Conservation (phyloP, 202 grass and related monocot species). For the Setaria viridis region DNA sequence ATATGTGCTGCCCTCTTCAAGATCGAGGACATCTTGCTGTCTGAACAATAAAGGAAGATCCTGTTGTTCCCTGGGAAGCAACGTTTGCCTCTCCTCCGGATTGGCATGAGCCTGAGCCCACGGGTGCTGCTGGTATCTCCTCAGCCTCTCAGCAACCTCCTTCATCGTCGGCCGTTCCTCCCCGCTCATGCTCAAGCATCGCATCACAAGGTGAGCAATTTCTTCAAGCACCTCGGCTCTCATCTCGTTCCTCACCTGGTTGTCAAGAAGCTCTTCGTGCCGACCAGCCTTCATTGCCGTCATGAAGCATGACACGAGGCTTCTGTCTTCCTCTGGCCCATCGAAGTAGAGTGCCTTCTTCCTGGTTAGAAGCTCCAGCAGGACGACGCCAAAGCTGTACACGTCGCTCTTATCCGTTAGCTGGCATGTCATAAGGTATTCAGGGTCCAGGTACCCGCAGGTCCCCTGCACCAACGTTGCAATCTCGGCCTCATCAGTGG, state of each 20-base stretch:
- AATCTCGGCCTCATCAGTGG: conserved; percentile 61
- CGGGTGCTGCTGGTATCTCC: conserved; percentile 57
- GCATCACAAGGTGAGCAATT: conserved; percentile 54
- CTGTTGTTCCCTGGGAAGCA: conserved; percentile 41
- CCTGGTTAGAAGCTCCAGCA: conserved; percentile 71
- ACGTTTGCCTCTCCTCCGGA: conserved; percentile 49
- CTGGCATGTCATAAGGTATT: conserved; percentile 76
- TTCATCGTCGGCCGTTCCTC: conserved; percentile 78
- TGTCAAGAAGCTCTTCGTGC: conserved; percentile 60
- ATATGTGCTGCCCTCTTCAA: conserved; percentile 47
- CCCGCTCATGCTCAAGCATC: conserved; percentile 61
- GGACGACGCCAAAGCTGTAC: conserved; percentile 71
- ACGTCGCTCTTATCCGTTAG: conserved; percentile 87
- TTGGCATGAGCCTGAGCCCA: conserved; percentile 28
- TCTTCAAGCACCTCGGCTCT: conserved; percentile 53
- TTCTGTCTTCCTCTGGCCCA: conserved; percentile 67
- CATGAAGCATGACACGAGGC: conserved; percentile 62
- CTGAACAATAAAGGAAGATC: conserved; percentile 45
- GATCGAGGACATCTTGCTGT: conserved; percentile 42
- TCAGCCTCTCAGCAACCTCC: conserved; percentile 59
- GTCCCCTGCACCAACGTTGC: conserved; percentile 84
- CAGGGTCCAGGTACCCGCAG: conserved; percentile 79
- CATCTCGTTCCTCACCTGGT: conserved; percentile 54
- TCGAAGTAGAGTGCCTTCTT: conserved; percentile 74
- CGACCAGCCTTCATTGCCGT: conserved; percentile 47